Base-by-base conservation (phyloP, 139 green algal species). In the Chlamydomonas sp. region DNA sequence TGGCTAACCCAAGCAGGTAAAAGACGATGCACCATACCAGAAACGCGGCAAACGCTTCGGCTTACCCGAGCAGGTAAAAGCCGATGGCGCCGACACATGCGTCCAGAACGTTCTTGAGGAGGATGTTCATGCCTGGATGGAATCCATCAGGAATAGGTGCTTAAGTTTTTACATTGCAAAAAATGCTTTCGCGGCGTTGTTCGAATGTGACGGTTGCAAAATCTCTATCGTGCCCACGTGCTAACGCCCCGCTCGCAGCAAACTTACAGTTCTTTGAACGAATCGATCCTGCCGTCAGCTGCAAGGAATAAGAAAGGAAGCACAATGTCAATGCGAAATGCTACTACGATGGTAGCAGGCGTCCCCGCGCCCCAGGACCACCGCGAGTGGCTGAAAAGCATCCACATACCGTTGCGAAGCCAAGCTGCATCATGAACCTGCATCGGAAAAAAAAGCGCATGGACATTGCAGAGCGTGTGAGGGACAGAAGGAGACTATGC, bases 61-160 rank as follows among this genome's bases (percentile, higher is more conserved):
- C 89, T 85, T 58, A 92, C 85, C 91, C 91, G 73, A 91, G 16
- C 0, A 93, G 49, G 62, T 92, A 97, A 49, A 74, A 97, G 72
- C 79, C 91, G 63, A 97, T 83, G 64, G 91, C 89, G 67, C 92
- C 94, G 4, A 94, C 90, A 61, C 88, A 92, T 0, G 94, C 94
- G 87, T 98, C 95, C 73, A 98, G 86, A 0, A 98, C 89, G 84
- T 96, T 97, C 88, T 96, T 97, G n/a, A 98, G 90, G 80, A 98
- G 94, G 89, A 98, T 98, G 93, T 98, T 98, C 93, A 96, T 97
- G 18, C 79, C 85, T 90, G 85, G 63, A 93, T 94, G 81, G 93
- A 97, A 64, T 67, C 5, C 14, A 78, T 10, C 6, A n/a, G 78
- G 5, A 31, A 12, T 62, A 17, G 69, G 20, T 10, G 75, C n/a